Evolutionary conservation across 2,329 filamentous ascomycete species (phyloP).

Genomic region (Aspergillus sp.): DNA sequence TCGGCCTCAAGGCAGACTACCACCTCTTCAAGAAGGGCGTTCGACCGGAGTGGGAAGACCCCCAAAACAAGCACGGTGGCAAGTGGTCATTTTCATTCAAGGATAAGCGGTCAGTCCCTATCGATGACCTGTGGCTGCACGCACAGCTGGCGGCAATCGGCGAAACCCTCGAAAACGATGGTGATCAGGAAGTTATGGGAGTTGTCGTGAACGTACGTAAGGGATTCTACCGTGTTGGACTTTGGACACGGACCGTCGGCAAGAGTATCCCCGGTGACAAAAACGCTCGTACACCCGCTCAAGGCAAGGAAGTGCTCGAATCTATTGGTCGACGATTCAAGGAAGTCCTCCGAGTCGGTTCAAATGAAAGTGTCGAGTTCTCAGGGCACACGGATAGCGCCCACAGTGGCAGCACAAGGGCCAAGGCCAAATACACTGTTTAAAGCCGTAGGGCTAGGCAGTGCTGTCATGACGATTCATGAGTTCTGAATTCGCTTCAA

Average conservation of each 20-base stretch:
- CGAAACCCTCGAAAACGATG: constrained; percentile 93
- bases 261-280: constrained; percentile 77
- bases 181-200: constrained; percentile 95
- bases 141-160: constrained; percentile 96
- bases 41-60: constrained; percentile 97
- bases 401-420: constrained; percentile 87
- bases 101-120: constrained; percentile 86
- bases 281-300: constrained; percentile 71
- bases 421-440: constrained; percentile 89
- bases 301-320: constrained; percentile 81
- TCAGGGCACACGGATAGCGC: constrained; percentile 95
- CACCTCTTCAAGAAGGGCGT: constrained; percentile 98
- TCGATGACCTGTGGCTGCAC: constrained; percentile 95
- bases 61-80: constrained; percentile 97
- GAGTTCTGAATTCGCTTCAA: constrained; percentile 16
- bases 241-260: constrained; percentile 95
- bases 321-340: constrained; percentile 90
- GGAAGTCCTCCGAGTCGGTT: constrained; percentile 77
- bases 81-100: constrained; percentile 99
- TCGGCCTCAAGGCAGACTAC: constrained; percentile 97
- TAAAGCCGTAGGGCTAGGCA: constrained; percentile 46
- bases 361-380: constrained; percentile 82
- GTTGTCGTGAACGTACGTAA: constrained; percentile 99
- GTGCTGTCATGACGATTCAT: constrained; percentile 19
- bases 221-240: constrained; percentile 94